phyloP scores from a whole-genome alignment of 768 basidiomycete species.

The Auricularia sp. region DNA sequence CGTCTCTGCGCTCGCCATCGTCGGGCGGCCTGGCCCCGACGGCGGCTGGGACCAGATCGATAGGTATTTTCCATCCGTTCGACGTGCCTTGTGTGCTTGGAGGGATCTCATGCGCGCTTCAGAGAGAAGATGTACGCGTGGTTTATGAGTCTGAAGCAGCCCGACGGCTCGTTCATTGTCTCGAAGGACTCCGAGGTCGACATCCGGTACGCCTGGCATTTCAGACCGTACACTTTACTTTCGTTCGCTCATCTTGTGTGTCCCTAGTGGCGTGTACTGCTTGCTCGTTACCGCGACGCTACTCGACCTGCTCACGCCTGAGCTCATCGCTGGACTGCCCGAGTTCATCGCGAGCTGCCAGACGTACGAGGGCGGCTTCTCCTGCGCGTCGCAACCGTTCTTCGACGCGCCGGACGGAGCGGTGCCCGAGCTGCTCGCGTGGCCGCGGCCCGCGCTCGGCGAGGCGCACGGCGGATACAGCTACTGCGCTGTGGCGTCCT shows the following conservation, averaged over 20 bases:
- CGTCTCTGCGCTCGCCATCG: constrained; percentile 74
- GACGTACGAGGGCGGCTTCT: constrained; percentile 95
- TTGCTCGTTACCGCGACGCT: constrained; percentile 74
- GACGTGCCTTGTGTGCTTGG: background rate
- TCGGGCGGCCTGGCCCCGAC: constrained; percentile 56
- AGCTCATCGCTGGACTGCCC: constrained; percentile 64
- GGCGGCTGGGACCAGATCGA: constrained; percentile 86
- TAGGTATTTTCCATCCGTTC: constrained; percentile 35
- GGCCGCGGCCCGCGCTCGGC: constrained; percentile 67
- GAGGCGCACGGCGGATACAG: constrained; percentile 98
- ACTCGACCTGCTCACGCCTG: constrained; percentile 80
- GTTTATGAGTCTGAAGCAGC: constrained; percentile 85
- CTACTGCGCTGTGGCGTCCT: constrained; percentile 81
- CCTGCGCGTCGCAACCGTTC: constrained; percentile 66
- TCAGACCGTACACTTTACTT: background rate
- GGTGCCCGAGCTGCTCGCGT: constrained; percentile 23
- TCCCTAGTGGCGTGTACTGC: constrained; percentile 81
- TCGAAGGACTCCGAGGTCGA: constrained; percentile 85
- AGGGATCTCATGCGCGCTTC: background rate
- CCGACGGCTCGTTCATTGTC: constrained; percentile 89
- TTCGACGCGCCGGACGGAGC: constrained; percentile 19
- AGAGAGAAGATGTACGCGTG: constrained; percentile 75
- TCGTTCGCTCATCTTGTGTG: background rate
- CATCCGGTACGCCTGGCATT: constrained; percentile 51
- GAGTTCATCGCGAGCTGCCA: constrained; percentile 83